Evolutionary conservation across 257 asterid genomes (phyloP).

Genomic region (Solanum stenotomum): DNA sequence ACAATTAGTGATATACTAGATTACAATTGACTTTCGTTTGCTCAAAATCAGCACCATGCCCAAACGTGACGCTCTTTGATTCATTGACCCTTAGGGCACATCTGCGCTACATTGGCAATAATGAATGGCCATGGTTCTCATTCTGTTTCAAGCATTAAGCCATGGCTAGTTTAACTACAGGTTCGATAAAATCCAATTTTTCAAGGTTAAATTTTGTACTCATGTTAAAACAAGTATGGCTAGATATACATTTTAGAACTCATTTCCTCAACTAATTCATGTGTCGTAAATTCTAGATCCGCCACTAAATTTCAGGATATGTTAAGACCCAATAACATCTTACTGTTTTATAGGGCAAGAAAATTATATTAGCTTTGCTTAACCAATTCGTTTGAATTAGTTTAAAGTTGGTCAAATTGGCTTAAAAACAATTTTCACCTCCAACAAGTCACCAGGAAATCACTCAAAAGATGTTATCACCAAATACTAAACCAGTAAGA

Average conservation of each 20-base stretch:
- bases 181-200: not conserved
- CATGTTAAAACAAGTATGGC: not conserved
- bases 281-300: not conserved
- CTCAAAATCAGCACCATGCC: not conserved
- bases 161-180: not conserved
- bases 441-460: not conserved
- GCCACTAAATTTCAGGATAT: not conserved
- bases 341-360: not conserved
- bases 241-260: not conserved
- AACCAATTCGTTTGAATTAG: not conserved
- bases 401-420: not conserved
- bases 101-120: not conserved
- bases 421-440: not conserved
- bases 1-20: not conserved
- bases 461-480: not conserved
- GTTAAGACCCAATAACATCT: not conserved
- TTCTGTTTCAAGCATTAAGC: not conserved
- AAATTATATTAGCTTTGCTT: not conserved
- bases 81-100: no score
- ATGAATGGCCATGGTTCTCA: not conserved
- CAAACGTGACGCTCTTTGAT: not conserved
- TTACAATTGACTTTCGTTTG: not conserved
- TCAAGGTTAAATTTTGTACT: not conserved
- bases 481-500: not conserved
- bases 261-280: not conserved